Percentiles rank a stretch among this genome's conserved stretches.
These are phyloP conservation scores for Carnegiea gigantea DNA, from an alignment of 179 eudicot species.

Conservation along the genomic window DNA sequence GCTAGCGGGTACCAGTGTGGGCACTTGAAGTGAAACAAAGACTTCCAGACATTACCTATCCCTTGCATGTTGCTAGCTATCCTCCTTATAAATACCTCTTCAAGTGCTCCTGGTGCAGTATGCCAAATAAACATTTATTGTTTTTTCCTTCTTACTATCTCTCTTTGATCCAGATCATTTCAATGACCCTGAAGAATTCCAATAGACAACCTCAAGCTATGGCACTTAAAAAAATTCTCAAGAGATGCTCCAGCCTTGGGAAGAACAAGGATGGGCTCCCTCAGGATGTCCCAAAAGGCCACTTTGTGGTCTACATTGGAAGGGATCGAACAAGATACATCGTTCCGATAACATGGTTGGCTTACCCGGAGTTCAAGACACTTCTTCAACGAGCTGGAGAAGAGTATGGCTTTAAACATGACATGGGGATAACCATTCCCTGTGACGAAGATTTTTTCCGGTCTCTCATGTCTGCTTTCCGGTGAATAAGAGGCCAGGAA, in stretches of 20 bases:
- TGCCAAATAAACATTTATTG: conserved; percentile 2
- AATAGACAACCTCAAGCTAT: conserved; percentile 32
- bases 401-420: conserved; percentile 65
- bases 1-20: too few species aligned
- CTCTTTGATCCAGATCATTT: not conserved
- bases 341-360: conserved; percentile 53
- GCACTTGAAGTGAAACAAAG: too few species aligned
- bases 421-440: conserved; percentile 67
- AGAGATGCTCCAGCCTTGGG: conserved; percentile 57
- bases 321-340: conserved; percentile 56
- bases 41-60: not conserved
- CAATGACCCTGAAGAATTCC: conserved; percentile 39
- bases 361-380: conserved; percentile 43
- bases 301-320: conserved; percentile 72
- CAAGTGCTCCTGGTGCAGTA: conserved; percentile 22
- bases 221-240: conserved; percentile 46
- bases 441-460: conserved; percentile 55
- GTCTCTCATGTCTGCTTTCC: conserved; percentile 17
- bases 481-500: not conserved
- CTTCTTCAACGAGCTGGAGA: conserved; percentile 59
- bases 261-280: conserved; percentile 36
- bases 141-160: not conserved
- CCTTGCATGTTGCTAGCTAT: not conserved
- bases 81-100: conserved; percentile 32
- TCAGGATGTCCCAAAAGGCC: conserved; percentile 65